Conservation (phyloP, 2,329 filamentous ascomycete species). For the Diaporthe citrichinensis region DNA sequence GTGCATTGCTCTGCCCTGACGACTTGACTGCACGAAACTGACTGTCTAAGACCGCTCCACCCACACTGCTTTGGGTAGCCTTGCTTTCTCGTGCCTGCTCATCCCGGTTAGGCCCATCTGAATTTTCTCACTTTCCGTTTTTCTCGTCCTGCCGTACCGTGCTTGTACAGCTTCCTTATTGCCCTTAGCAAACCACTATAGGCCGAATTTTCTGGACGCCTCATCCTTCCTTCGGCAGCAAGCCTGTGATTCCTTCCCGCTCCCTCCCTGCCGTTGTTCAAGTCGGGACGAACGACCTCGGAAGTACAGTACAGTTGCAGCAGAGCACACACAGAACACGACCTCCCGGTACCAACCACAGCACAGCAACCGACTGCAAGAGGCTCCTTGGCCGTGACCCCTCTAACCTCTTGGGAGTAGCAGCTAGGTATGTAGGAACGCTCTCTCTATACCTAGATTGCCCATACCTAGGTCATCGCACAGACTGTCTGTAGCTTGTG, state of each 20-base stretch:
- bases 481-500: constrained; percentile 3
- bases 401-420: not conserved
- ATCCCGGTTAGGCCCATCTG: constrained; percentile 37
- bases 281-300: not conserved
- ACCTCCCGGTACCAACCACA: not conserved
- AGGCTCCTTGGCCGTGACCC: constrained; percentile 4
- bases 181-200: constrained; percentile 20
- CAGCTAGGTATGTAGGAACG: constrained; percentile 21
- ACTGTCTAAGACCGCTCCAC: constrained; percentile 34
- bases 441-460: not conserved
- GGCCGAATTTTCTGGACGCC: not conserved
- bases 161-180: constrained; percentile 20
- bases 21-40: not conserved
- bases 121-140: constrained; percentile 18
- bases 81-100: constrained; percentile 30
- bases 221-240: constrained; percentile 5
- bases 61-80: constrained; percentile 25
- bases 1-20: not conserved
- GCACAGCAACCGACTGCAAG: constrained; percentile 3
- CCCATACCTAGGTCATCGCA: not conserved
- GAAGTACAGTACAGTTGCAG: constrained; percentile 15
- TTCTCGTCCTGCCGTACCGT: not conserved
- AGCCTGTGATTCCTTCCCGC: constrained; percentile 3
- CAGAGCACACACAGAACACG: not conserved
- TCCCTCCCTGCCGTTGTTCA: not conserved